These are phyloP conservation scores for Tetrapisispora taiwanensis DNA, from an alignment of 805 yeast genomes.

Conservation along the genomic window DNA sequence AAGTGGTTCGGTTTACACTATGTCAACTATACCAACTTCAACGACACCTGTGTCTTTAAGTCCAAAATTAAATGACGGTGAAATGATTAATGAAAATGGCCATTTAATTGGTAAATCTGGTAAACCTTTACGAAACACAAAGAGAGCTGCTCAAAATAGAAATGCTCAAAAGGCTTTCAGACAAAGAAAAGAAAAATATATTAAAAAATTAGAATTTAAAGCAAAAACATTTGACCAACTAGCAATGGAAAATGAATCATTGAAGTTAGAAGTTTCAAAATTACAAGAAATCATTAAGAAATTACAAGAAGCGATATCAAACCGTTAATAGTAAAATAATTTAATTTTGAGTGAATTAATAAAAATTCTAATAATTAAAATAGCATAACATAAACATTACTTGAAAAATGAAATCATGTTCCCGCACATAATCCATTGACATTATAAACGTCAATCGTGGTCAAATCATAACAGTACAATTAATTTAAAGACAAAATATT, in stretches of 20 bases:
- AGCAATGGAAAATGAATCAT: conserved; percentile 53
- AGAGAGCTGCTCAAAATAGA: conserved; percentile 87
- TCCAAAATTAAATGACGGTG: conserved; percentile 9
- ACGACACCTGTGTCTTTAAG: not conserved
- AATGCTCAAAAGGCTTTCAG: conserved; percentile 89
- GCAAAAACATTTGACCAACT: conserved; percentile 54
- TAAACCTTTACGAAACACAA: conserved; percentile 37
- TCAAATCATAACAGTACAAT: not conserved
- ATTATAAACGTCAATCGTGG: too few species aligned
- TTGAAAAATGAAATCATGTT: not conserved
- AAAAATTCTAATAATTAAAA: too few species aligned
- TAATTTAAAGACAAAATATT: not conserved
- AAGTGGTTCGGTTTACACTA: not conserved
- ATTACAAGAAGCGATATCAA: conserved; percentile 3
- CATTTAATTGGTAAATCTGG: conserved; percentile 22
- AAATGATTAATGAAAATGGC: conserved; percentile 13
- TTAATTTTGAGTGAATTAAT: too few species aligned
- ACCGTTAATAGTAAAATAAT: not conserved
- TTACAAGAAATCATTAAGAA: conserved; percentile 2
- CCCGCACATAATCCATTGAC: not conserved
- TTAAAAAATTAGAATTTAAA: conserved; percentile 67
- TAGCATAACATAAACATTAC: not conserved
- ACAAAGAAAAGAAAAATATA: conserved; percentile 68
- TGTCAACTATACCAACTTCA: not conserved
- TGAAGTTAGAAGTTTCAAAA: conserved; percentile 31